Percentiles rank a stretch among this genome's conserved stretches.
phyloP scores from a whole-genome alignment of 2,329 filamentous ascomycete genomes.

The Colletotrichum tanaceti region DNA sequence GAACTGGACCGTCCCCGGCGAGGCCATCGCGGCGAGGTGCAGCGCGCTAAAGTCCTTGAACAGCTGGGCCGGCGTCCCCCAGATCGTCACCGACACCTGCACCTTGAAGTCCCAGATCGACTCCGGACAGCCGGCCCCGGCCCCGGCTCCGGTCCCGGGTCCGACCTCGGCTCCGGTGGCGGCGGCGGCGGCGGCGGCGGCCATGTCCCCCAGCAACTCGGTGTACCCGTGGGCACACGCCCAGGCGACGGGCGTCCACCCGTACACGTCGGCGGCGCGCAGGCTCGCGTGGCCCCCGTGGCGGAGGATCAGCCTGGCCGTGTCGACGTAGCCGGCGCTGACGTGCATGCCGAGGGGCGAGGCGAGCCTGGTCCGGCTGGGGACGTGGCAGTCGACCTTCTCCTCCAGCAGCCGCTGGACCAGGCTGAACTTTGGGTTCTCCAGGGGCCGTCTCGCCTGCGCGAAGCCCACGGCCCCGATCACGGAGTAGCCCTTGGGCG shows the following conservation, averaged over 20 bases:
- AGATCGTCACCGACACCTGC: background rate
- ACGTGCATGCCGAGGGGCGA: constrained; percentile 15
- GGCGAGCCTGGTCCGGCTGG: background rate
- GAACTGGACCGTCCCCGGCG: background rate
- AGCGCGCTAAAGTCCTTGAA: background rate
- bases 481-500: background rate
- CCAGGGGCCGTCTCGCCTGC: background rate
- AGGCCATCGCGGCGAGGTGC: constrained; percentile 13
- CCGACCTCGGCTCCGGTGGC: too few relatives aligned
- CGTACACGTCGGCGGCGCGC: background rate
- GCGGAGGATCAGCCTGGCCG: background rate
- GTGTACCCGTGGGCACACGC: constrained; percentile 17
- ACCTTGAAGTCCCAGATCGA: constrained; percentile 14
- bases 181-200: too few relatives aligned
- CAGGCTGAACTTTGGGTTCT: background rate
- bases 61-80: too few relatives aligned
- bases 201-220: background rate
- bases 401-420: constrained; percentile 2
- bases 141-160: too few relatives aligned
- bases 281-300: background rate
- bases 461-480: background rate
- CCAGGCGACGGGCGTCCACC: constrained; percentile 20
- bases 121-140: background rate
- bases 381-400: background rate
- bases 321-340: background rate